A percentile compares a stretch with the other conserved stretches of the same genome.
Evolutionary conservation across 192 early-diverging fungal genomes (phyloP).

Genomic region (Haplosporangium gracile): DNA sequence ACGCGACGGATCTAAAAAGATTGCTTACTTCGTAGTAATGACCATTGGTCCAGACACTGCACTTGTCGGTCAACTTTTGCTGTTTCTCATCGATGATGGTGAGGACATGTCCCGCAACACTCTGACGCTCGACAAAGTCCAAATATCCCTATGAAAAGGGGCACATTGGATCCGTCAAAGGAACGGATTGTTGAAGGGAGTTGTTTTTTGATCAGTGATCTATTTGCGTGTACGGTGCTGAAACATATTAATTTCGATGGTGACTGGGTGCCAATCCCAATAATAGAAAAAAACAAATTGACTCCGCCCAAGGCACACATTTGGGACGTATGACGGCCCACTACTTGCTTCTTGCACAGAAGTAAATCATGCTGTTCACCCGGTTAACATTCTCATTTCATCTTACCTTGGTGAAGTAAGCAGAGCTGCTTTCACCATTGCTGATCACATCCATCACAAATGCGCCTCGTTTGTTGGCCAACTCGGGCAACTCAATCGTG

Average conservation of each 20-base stretch:
- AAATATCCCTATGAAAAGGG: conserved; percentile 53
- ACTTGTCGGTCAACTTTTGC: conserved; percentile 30
- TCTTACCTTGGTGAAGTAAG: conserved; percentile 61
- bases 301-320: not conserved
- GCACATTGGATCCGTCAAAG: not conserved
- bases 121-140: conserved; percentile 56
- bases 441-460: conserved; percentile 68
- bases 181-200: not conserved
- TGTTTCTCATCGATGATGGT: conserved; percentile 59
- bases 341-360: not conserved
- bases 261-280: not conserved
- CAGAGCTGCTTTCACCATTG: conserved; percentile 57
- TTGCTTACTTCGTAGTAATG: conserved; percentile 57
- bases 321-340: too few relatives aligned
- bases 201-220: not conserved
- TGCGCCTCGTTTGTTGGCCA: conserved; percentile 56
- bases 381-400: too few relatives aligned
- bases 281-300: not conserved
- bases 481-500: conserved; percentile 42
- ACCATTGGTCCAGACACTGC: conserved; percentile 57
- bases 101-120: conserved; percentile 62
- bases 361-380: not conserved
- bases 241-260: not conserved
- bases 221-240: not conserved
- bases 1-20: not conserved